Evolutionary conservation across 306 rosid species (phyloP).

Genomic region (Abrus pulchellus): DNA sequence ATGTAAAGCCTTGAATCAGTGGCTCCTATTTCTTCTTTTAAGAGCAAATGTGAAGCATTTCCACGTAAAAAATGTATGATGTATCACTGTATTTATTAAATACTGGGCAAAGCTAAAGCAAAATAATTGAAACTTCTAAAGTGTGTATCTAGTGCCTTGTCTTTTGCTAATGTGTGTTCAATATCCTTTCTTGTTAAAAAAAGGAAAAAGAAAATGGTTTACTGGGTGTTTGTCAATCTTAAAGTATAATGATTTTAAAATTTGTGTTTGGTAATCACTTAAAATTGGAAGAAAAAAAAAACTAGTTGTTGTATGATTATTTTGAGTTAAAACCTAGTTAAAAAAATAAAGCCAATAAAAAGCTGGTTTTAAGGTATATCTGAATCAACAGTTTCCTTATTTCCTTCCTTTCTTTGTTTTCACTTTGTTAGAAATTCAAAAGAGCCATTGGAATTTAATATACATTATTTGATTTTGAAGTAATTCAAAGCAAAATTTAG

Average conservation of each 20-base stretch:
- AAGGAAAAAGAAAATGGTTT: background rate
- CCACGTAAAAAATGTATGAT: background rate
- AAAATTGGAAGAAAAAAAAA: background rate
- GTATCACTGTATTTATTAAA: slow-evolving; percentile 36
- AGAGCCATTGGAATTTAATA: background rate
- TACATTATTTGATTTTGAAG: background rate
- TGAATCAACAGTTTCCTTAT: background rate
- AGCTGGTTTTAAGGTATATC: slow-evolving; percentile 11
- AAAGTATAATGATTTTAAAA: slow-evolving; percentile 8
- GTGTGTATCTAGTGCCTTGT: background rate
- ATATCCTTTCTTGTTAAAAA: background rate
- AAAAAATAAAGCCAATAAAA: background rate
- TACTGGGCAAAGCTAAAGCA: slow-evolving; percentile 5
- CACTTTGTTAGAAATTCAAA: background rate
- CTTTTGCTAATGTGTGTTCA: background rate
- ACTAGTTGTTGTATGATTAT: background rate
- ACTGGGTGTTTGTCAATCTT: background rate
- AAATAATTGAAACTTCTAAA: slow-evolving; percentile 12
- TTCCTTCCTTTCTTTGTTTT: slow-evolving; percentile 3
- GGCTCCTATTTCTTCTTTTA: slow-evolving; percentile 35
- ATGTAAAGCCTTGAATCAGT: slow-evolving; percentile 7
- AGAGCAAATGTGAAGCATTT: slow-evolving; percentile 26
- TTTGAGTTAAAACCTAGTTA: background rate
- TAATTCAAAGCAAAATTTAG: slow-evolving; percentile 1
- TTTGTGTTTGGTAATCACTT: slow-evolving; percentile 18